A percentile compares a stretch with the other conserved stretches of the same genome.
Evolutionary conservation across 2,329 filamentous ascomycete species (phyloP).

Genomic region (Didymella pomorum): DNA sequence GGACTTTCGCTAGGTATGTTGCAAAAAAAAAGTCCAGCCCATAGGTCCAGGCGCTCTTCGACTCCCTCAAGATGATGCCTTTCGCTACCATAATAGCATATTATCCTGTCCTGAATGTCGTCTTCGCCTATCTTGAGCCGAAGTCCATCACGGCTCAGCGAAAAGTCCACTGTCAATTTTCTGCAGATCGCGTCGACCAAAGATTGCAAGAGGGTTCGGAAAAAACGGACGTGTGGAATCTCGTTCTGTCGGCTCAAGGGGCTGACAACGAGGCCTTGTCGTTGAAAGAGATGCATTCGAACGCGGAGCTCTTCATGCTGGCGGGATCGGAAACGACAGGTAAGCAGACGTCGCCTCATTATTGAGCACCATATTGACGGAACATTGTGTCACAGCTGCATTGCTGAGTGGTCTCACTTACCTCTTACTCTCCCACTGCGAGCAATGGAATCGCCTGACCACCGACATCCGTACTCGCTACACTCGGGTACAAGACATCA

Average conservation of each 20-base stretch:
- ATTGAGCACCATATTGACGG: no score
- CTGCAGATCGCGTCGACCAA: conserved; percentile 1
- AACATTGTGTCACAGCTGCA: background rate
- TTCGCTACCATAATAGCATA: background rate
- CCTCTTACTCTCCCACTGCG: background rate
- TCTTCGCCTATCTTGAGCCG: conserved; percentile 1
- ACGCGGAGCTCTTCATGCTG: conserved; percentile 38
- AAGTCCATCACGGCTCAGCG: conserved; percentile 2
- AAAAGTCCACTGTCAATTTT: conserved; percentile 3
- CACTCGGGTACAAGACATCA: background rate
- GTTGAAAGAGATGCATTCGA: conserved; percentile 41
- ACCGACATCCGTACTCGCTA: background rate
- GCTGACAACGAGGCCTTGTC: conserved; percentile 15
- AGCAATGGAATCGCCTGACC: background rate
- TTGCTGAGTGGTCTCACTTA: background rate
- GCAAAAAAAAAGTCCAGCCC: conserved; percentile 30
- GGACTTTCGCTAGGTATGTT: conserved; percentile 54
- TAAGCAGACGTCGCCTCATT: background rate
- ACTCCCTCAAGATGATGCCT: background rate
- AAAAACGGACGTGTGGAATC: conserved; percentile 46
- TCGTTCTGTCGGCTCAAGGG: conserved; percentile 29
- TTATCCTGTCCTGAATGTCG: background rate
- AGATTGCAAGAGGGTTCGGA: background rate
- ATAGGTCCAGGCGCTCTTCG: conserved; percentile 38
- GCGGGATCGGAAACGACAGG: conserved; percentile 35